Conservation (phyloP, 1,139 yeast species). For the Scheffersomyces quercinus region DNA sequence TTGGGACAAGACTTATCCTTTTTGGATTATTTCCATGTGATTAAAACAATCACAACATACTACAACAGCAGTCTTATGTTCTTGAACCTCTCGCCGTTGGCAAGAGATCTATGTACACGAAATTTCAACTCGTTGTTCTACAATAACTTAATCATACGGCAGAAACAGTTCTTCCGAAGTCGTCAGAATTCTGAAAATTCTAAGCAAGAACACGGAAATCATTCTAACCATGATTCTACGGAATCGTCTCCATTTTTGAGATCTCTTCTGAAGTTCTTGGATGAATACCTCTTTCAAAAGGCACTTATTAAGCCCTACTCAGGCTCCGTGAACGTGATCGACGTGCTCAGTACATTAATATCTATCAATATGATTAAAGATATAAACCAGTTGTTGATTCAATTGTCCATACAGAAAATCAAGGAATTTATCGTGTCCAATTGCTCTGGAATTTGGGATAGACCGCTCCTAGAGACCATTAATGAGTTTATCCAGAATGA, state of each 20-base stretch:
- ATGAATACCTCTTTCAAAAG: conserved; percentile 5
- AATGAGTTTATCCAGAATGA: conserved; percentile 39
- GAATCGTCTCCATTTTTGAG: conserved; percentile 4
- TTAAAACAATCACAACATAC: conserved; percentile 16
- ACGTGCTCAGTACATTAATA: conserved; percentile 18
- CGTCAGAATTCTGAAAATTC: background rate
- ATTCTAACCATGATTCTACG: background rate
- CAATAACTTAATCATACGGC: conserved; percentile 12
- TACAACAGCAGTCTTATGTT: conserved; percentile 17
- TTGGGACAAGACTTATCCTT: conserved; percentile 3
- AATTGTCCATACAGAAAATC: conserved; percentile 43
- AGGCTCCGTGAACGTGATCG: conserved; percentile 9
- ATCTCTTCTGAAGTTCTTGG: conserved; percentile 8
- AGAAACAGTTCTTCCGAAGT: background rate
- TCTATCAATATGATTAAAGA: conserved; percentile 33
- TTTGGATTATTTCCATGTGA: conserved; percentile 11
- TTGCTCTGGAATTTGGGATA: conserved; percentile 44
- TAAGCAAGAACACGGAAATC: background rate
- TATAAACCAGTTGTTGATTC: conserved; percentile 39
- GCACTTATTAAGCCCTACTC: background rate
- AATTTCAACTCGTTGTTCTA: conserved; percentile 29
- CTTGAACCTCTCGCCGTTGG: conserved; percentile 21
- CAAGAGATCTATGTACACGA: conserved; percentile 23
- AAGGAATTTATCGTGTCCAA: conserved; percentile 30
- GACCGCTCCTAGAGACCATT: conserved; percentile 37